These are phyloP conservation scores for Centaurea solstitialis DNA, from an alignment of 129 eudicot genomes.

Conservation along the genomic window DNA sequence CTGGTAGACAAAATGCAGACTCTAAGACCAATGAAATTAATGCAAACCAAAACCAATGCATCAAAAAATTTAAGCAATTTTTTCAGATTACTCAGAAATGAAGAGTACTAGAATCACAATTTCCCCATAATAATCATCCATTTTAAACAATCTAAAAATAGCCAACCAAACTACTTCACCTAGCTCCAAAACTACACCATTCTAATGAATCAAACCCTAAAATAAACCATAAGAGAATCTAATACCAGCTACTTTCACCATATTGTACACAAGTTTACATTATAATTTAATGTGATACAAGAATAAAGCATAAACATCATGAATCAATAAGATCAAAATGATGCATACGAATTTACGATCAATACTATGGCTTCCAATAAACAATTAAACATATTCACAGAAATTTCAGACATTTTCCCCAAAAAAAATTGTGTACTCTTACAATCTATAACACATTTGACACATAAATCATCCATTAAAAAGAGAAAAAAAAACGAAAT, in stretches of 20 bases:
- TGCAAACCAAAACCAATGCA: neutral
- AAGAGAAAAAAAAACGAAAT: neutral
- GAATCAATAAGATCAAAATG: slow-evolving; percentile 3
- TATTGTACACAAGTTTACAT: neutral
- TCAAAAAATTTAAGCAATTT: neutral
- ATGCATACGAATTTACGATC: slow-evolving; percentile 11
- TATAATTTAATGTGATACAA: neutral
- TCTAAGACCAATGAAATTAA: neutral
- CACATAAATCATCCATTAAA: neutral
- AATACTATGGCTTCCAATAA: neutral
- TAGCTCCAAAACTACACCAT: neutral
- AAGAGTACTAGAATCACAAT: neutral
- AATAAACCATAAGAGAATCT: neutral
- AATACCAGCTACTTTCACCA: neutral
- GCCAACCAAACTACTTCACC: neutral
- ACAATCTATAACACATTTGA: neutral
- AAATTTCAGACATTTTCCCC: slow-evolving; percentile 1
- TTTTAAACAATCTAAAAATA: neutral
- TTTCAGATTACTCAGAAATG: neutral
- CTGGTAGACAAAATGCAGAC: neutral
- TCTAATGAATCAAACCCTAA: neutral
- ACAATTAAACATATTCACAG: slow-evolving; percentile 17
- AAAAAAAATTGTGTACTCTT: neutral
- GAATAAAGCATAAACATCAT: neutral
- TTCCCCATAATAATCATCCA: neutral